Base-by-base conservation (phyloP, 176 grass and related monocot genomes). In the Alloteropsis semialata region DNA sequence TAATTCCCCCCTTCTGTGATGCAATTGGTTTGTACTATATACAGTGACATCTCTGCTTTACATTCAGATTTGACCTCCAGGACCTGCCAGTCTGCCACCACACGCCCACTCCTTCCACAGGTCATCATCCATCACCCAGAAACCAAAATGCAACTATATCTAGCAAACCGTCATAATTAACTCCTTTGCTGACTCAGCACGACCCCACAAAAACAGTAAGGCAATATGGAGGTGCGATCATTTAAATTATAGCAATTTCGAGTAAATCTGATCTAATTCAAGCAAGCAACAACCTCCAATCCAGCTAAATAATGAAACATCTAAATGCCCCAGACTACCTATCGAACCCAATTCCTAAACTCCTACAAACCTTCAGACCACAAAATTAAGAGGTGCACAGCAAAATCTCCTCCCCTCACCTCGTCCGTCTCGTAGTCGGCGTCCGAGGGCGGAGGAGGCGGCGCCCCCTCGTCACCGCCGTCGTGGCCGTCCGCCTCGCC, bases 371-470 rank as follows among this genome's bases (percentile, higher is more conserved):
- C 11, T 27, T 13, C 34, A n/a, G 43, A 51, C 42, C 24, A 45
- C 44, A 41, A 34, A 78, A 65, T 72, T 22, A 39, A 56, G 11
- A 64, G 38, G 45, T 14, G n/a, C 34, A 14, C 1, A 11, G 29
- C n/a, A 32, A 76, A 71, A 84, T 89, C 65, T 30, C 9, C 65
- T 30, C 9, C 18, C 73, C 90, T 83, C 64, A 97, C 91, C 94
- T 97, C 94, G 59, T 93, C 91, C 2, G 87, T 78, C 78, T 97
- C 91, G 80, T 88, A 92, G 80, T 85, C 94, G 36, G 73, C 58
- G 17, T 94, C 91, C 43, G 83, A 84, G 0, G 77, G 46, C 24
- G 87, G 79, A 62, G 44, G 45, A 53, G 76, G 41, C 0, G 42
- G 54, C 41, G 34, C 36, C n/a, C 81, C 91, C 51, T 84, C 93